Evolutionary conservation across 2,329 filamentous ascomycete species (phyloP), one percentile per base, ranked within the genome.

Genomic region (Botrytis fabae): DNA sequence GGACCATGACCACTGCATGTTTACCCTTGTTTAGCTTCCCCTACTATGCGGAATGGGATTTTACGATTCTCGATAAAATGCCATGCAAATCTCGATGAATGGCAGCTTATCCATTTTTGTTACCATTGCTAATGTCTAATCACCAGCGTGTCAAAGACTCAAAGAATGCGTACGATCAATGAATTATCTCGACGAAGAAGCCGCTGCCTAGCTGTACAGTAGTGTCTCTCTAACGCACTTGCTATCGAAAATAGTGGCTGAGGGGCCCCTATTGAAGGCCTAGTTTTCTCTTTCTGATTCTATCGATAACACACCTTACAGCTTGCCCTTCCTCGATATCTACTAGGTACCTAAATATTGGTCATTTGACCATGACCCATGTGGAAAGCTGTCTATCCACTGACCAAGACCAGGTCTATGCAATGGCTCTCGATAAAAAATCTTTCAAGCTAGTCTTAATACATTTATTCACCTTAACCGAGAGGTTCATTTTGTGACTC

Each of bases 41-140:
- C 25, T 40, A n/a, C 25, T 18, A 63, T 14, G 61, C 61, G 40
- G 61, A 42, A 44, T 46, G 40, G 61, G n/a, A 32, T 64, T 46
- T 14, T 32, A 46, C 40, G 9, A 46, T 44, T 44, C 18, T 46
- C 40, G 40, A 64, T 46, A n/a, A 28, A 46, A 64, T 44, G 16
- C 7, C 18, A 64, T 64, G 61, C 40, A 46, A 32, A 64, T 64
- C 46, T 46, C 61, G n/a, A 46, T 64, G 61, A 44, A 63, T 18
- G 25, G 2, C n/a, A 42, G 38, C 38, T 44, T 32, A 9, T 40
- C 61, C 38, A 44, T 63, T 63, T 22, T 20, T 44, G 9, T 18
- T 20, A 9, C 40, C 18, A 44, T 20, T 28, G 38, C 25, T 18
- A 22, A 20, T 22, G 18, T 42, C 38, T 4, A 28, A 18, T 63